Conservation (phyloP, 192 early-diverging fungal species). For the Linnemannia hyalina region DNA sequence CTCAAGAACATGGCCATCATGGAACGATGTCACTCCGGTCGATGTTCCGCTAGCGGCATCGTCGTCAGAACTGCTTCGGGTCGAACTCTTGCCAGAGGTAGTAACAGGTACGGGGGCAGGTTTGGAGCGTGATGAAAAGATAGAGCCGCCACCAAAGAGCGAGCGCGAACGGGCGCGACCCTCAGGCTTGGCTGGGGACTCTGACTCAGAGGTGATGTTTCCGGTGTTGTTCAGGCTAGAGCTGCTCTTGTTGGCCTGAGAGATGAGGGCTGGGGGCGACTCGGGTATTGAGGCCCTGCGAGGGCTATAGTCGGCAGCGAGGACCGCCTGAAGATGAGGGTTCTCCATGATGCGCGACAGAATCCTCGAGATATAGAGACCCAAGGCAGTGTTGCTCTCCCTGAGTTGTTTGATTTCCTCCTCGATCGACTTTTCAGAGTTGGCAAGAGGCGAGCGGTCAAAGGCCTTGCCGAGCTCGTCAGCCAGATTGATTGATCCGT, state of each 20-base stretch:
- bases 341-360: conserved; percentile 78
- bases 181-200: conserved; percentile 8
- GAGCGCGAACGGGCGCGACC: conserved; percentile 38
- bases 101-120: background rate
- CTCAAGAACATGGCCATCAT: conserved; percentile 38
- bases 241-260: conserved; percentile 6
- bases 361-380: conserved; percentile 84
- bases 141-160: conserved; percentile 9
- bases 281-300: conserved; percentile 16
- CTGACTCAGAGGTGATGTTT: conserved; percentile 15
- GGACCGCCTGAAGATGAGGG: conserved; percentile 62
- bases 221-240: background rate
- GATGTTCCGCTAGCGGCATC: conserved; percentile 28
- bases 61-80: conserved; percentile 44
- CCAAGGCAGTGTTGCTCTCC: conserved; percentile 78
- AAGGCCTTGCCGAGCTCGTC: conserved; percentile 43
- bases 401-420: conserved; percentile 71
- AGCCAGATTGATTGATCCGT: conserved; percentile 46
- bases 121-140: conserved; percentile 23
- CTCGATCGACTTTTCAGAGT: conserved; percentile 22
- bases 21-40: conserved; percentile 24
- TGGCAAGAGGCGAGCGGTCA: conserved; percentile 5
- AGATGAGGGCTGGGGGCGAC: conserved; percentile 23
- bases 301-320: conserved; percentile 55
- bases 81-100: conserved; percentile 15